Evolutionary conservation across 768 basidiomycete genomes (phyloP).

Genomic region (Boletus edulis): DNA sequence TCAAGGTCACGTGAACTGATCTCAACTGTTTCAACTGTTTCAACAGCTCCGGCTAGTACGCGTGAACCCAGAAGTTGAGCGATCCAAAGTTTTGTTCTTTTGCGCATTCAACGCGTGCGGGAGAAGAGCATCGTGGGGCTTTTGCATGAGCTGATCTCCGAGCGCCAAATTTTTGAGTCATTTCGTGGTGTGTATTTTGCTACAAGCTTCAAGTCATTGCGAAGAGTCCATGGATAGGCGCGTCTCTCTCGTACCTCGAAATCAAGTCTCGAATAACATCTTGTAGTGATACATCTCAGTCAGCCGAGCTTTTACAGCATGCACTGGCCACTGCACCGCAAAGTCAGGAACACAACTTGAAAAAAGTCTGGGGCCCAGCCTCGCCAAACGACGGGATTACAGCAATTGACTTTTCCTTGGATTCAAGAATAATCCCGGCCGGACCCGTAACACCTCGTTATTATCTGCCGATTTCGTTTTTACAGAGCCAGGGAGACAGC

Average conservation of each 20-base stretch:
- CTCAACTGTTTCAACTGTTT: slow-evolving; percentile 6
- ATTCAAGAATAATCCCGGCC: slow-evolving; percentile 39
- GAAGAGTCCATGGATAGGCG: slow-evolving; percentile 40
- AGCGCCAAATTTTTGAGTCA: slow-evolving; percentile 1
- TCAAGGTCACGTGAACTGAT: slow-evolving; percentile 30
- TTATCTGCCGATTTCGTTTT: slow-evolving; percentile 36
- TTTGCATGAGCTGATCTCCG: slow-evolving; percentile 7
- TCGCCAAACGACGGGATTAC: slow-evolving; percentile 22
- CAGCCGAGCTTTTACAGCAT: slow-evolving; percentile 51
- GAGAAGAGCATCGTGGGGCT: not conserved
- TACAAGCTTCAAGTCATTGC: not conserved
- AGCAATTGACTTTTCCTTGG: slow-evolving; percentile 37
- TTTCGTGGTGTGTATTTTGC: not conserved
- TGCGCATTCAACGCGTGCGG: not conserved
- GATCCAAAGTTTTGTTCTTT: too few relatives aligned
- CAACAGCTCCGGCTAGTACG: not conserved
- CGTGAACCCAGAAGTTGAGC: not conserved
- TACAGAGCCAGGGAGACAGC: slow-evolving; percentile 2
- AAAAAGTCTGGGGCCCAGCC: slow-evolving; percentile 5
- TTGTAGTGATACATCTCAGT: slow-evolving; percentile 52
- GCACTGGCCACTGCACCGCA: slow-evolving; percentile 34
- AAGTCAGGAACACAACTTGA: slow-evolving; percentile 12
- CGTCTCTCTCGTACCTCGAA: slow-evolving; percentile 22
- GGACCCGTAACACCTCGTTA: slow-evolving; percentile 43
- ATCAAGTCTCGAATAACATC: not conserved